These are phyloP conservation scores for Saccharomyces kudriavzevii DNA, from an alignment of 805 yeast species.

Conservation along the genomic window DNA sequence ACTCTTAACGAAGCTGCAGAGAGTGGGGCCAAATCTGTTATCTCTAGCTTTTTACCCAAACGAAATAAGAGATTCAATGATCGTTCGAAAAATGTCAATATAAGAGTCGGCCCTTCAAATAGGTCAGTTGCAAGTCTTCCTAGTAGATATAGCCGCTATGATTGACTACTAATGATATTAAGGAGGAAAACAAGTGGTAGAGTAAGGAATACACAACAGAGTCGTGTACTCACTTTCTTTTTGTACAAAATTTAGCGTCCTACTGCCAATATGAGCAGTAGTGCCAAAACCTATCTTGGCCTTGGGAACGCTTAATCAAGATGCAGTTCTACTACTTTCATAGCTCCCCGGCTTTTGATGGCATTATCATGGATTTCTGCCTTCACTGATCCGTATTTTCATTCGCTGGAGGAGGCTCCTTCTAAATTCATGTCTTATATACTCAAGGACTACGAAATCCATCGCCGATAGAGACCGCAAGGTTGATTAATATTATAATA, in stretches of 20 bases:
- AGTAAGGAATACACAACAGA: neutral
- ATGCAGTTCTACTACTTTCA: neutral
- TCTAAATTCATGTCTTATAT: too few relatives aligned
- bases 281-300: neutral
- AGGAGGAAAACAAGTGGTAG: neutral
- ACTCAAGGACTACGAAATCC: too few relatives aligned
- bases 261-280: neutral
- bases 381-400: neutral
- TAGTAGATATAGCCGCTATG: constrained; percentile 17
- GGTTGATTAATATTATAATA: too few relatives aligned
- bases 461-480: neutral
- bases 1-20: constrained; percentile 30
- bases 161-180: constrained; percentile 34
- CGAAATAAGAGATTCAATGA: constrained; percentile 4
- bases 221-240: neutral
- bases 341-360: neutral
- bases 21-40: constrained; percentile 30
- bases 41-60: constrained; percentile 21
- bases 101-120: constrained; percentile 3
- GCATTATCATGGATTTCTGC: neutral
- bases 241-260: neutral
- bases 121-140: constrained; percentile 16
- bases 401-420: neutral
- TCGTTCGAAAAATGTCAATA: neutral
- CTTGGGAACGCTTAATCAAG: neutral